A percentile compares a stretch with the other conserved stretches of the same genome.
Evolutionary conservation across 2,329 filamentous ascomycete species (phyloP).

Genomic region (Trichoderma citrinoviride): DNA sequence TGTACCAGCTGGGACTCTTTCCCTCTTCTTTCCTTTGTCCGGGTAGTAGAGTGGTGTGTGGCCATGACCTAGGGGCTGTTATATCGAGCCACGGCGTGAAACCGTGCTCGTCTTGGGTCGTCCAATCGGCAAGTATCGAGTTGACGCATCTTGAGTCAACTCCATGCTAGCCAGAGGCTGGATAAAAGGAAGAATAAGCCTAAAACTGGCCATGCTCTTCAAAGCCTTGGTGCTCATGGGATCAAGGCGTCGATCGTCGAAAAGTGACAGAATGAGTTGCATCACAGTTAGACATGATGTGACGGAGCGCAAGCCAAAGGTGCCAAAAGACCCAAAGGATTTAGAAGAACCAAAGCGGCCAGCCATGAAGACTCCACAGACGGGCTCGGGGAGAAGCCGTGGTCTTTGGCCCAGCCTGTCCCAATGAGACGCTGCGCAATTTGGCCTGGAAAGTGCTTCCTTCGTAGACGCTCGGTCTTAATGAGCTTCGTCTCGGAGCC

Average conservation of each 20-base stretch:
- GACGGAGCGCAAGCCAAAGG: not conserved
- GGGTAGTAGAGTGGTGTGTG: not conserved
- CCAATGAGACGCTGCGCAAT: not conserved
- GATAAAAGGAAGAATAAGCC: not conserved
- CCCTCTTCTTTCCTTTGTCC: conserved; percentile 22
- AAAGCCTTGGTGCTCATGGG: not conserved
- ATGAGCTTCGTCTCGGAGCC: not conserved
- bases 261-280: conserved; percentile 4
- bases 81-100: conserved; percentile 21
- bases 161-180: conserved; percentile 6
- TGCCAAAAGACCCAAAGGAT: not conserved
- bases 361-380: not conserved
- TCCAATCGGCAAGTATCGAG: conserved; percentile 13
- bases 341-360: not conserved
- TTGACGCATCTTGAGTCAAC: not conserved
- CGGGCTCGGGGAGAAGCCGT: not conserved
- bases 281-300: not conserved
- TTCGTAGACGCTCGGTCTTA: not conserved
- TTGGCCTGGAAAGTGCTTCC: not conserved
- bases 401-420: not conserved
- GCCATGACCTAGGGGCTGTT: conserved; percentile 19
- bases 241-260: conserved; percentile 3
- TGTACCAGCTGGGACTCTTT: conserved; percentile 12
- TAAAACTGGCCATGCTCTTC: not conserved
- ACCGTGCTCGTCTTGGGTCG: conserved; percentile 22